Evolutionary conservation across 1,139 yeast genomes (phyloP).

Genomic region (Lodderomyces theae): DNA sequence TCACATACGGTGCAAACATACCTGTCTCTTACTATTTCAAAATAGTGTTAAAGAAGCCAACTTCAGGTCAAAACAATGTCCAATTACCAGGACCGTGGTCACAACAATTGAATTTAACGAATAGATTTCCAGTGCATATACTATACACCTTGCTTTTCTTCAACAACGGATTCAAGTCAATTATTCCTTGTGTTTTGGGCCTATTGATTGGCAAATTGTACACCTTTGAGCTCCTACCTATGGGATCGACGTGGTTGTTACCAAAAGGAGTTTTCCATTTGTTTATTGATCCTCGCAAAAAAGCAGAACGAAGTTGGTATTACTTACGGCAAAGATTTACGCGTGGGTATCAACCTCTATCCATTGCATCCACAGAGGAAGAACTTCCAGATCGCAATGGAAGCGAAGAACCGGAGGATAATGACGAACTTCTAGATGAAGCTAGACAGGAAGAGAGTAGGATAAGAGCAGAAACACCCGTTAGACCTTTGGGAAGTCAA

Average conservation of each 20-base stretch:
- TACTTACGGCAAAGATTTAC: constrained; percentile 9
- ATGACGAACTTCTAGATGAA: constrained; percentile 26
- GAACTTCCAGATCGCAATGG: constrained; percentile 10
- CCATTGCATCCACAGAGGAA: background rate
- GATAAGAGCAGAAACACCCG: constrained; percentile 53
- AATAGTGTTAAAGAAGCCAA: constrained; percentile 34
- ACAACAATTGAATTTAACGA: constrained; percentile 44
- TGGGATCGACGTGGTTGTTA: constrained; percentile 53
- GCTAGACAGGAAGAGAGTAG: constrained; percentile 23
- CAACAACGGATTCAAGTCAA: constrained; percentile 52
- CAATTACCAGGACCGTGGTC: background rate
- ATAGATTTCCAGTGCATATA: constrained; percentile 57
- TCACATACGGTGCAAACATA: constrained; percentile 53
- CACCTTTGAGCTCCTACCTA: constrained; percentile 57
- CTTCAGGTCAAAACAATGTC: constrained; percentile 3
- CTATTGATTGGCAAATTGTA: constrained; percentile 58
- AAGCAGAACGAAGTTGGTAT: constrained; percentile 7
- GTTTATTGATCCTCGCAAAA: constrained; percentile 24
- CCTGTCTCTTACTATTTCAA: constrained; percentile 64
- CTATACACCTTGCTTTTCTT: constrained; percentile 50
- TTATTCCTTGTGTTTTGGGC: constrained; percentile 55
- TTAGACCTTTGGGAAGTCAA: constrained; percentile 57
- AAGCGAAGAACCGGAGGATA: constrained; percentile 20
- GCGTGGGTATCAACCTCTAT: constrained; percentile 16
- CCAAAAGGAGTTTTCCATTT: constrained; percentile 27